These are phyloP conservation scores for Monosporascus sp. DNA, from an alignment of 2,329 filamentous ascomycete genomes.

Conservation along the genomic window DNA sequence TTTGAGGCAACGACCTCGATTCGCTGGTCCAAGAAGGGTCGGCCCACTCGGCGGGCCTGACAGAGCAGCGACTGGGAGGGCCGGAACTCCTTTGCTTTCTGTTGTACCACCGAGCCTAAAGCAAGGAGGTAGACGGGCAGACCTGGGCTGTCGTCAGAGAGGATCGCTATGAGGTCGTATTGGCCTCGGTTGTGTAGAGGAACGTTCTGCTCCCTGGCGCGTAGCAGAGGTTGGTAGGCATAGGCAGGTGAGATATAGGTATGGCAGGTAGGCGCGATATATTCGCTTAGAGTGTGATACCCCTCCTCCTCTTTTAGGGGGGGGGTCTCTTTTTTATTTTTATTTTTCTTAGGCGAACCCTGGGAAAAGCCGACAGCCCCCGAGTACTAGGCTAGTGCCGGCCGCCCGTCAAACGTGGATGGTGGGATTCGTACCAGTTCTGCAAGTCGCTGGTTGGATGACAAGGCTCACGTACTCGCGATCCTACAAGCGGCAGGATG, in stretches of 20 bases:
- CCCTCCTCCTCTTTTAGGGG: not conserved
- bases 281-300: not conserved
- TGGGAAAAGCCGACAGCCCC: not conserved
- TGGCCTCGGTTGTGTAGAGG: not conserved
- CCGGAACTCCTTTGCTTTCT: not conserved
- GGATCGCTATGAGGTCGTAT: not conserved
- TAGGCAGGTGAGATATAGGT: not conserved
- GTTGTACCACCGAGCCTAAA: not conserved
- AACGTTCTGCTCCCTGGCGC: not conserved
- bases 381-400: not conserved
- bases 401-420: not conserved
- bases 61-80: not conserved
- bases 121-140: not conserved
- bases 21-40: not conserved
- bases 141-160: not conserved
- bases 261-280: not conserved
- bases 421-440: not conserved
- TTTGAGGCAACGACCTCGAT: not conserved
- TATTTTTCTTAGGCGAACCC: not conserved
- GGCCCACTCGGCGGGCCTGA: not conserved
- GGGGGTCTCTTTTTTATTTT: not conserved
- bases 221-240: not conserved
- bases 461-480: not conserved
- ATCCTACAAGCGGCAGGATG: not conserved
- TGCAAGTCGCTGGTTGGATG: not conserved